These are phyloP conservation scores for Musa acuminata DNA, from an alignment of 176 grass and related monocot genomes.

Conservation along the genomic window DNA sequence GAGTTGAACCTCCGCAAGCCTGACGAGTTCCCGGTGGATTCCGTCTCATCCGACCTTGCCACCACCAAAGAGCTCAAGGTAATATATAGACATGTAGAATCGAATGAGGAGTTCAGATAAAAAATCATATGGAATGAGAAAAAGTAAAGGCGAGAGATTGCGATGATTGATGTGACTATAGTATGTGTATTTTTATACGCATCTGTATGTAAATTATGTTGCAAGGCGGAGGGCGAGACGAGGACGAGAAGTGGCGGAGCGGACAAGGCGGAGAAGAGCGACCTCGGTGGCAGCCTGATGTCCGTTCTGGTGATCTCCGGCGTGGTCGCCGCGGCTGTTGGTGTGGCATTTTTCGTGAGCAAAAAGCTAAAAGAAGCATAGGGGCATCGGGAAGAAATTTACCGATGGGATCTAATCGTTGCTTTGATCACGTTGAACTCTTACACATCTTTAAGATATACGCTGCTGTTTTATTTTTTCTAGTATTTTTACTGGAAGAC, in stretches of 20 bases:
- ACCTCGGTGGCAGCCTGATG: background rate
- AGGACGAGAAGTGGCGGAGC: background rate
- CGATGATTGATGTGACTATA: background rate
- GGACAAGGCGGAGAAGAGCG: background rate
- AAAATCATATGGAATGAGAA: background rate
- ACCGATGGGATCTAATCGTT: too few relatives aligned
- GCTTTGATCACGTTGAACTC: too few relatives aligned
- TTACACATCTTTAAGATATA: too few relatives aligned
- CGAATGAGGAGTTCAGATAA: too few relatives aligned
- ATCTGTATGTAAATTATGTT: background rate
- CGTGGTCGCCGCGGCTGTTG: slow-evolving; percentile 11
- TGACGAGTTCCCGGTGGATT: background rate
- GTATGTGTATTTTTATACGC: background rate
- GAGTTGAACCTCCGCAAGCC: slow-evolving; percentile 6
- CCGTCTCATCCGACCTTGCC: slow-evolving; percentile 6
- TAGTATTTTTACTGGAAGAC: too few relatives aligned
- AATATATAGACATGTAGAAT: background rate
- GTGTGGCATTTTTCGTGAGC: slow-evolving; percentile 6
- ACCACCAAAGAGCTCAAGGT: background rate
- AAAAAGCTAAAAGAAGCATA: slow-evolving; percentile 27
- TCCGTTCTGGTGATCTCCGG: slow-evolving; percentile 13
- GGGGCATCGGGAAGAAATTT: background rate
- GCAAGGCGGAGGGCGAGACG: background rate
- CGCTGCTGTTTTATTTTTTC: too few relatives aligned
- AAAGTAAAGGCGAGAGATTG: too few relatives aligned